A percentile compares a stretch with the other conserved stretches of the same genome.
These are phyloP conservation scores for Trametes maxima DNA, from an alignment of 768 basidiomycete genomes.

Conservation along the genomic window DNA sequence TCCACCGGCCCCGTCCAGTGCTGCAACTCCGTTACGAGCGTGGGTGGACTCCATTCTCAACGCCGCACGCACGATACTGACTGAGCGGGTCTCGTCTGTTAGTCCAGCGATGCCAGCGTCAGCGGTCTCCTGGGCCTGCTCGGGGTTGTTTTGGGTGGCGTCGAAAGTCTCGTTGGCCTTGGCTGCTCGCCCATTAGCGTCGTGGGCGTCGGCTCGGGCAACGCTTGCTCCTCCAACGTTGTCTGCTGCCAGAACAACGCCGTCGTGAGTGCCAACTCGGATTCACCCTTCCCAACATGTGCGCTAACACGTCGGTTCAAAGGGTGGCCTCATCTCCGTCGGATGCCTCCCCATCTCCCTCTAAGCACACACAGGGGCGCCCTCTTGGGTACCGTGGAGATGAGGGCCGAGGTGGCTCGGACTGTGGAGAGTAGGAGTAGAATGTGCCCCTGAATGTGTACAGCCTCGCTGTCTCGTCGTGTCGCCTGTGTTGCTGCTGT, in stretches of 20 bases:
- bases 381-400: too few species aligned
- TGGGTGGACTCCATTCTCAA: not conserved
- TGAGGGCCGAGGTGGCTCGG: too few species aligned
- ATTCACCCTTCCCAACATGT: not conserved
- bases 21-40: conserved; percentile 8
- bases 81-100: not conserved
- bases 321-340: conserved; percentile 24
- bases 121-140: conserved; percentile 7
- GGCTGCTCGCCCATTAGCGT: conserved; percentile 17
- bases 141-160: conserved; percentile 7
- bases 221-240: not conserved
- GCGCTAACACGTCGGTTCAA: too few species aligned
- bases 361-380: not conserved
- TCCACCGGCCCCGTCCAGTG: conserved; percentile 17
- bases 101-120: not conserved
- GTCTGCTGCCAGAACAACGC: conserved; percentile 22
- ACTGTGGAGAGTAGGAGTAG: too few species aligned
- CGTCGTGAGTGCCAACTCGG: conserved; percentile 3
- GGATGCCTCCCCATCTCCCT: conserved; percentile 20
- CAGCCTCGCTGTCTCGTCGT: too few species aligned
- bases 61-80: not conserved
- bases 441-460: too few species aligned
- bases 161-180: conserved; percentile 12
- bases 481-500: too few species aligned
- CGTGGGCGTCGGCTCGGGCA: conserved; percentile 10